Conservation (phyloP, 495 filamentous ascomycete genomes). For the Podospora conica region DNA sequence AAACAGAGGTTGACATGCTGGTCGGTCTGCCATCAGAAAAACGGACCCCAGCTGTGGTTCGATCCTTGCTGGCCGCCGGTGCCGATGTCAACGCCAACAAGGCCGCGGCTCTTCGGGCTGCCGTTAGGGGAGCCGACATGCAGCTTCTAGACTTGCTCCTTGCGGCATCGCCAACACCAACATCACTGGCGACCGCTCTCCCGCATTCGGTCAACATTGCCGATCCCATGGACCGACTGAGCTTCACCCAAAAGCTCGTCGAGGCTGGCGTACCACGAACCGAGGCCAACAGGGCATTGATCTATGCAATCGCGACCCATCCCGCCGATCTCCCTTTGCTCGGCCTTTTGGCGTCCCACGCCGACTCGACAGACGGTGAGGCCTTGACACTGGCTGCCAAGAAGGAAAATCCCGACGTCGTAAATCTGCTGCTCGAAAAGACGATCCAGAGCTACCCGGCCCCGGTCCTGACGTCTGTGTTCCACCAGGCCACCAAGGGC, state of each 20-base stretch:
- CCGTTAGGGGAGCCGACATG: slow-evolving; percentile 33
- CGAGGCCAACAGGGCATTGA: slow-evolving; percentile 39
- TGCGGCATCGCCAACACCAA: slow-evolving; percentile 22
- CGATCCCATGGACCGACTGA: slow-evolving; percentile 38
- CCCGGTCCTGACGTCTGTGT: slow-evolving; percentile 26
- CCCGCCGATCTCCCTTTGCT: slow-evolving; percentile 36
- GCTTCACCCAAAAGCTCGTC: slow-evolving; percentile 37
- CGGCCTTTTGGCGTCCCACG: slow-evolving; percentile 30
- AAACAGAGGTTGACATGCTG: slow-evolving; percentile 36
- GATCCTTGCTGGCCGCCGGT: slow-evolving; percentile 35
- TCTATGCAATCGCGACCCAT: slow-evolving; percentile 36
- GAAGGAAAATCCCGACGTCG: slow-evolving; percentile 28
- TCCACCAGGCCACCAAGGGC: slow-evolving; percentile 29
- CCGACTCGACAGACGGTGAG: slow-evolving; percentile 37
- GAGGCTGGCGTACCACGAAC: slow-evolving; percentile 32
- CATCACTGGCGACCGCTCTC: slow-evolving; percentile 33
- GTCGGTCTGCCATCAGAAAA: slow-evolving; percentile 23
- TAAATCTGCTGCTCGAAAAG: slow-evolving; percentile 35
- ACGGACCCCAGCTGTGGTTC: slow-evolving; percentile 28
- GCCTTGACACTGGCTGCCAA: slow-evolving; percentile 36
- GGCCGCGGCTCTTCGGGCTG: slow-evolving; percentile 35
- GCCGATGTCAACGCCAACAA: slow-evolving; percentile 40
- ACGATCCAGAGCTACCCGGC: slow-evolving; percentile 17
- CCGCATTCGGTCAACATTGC: slow-evolving; percentile 38
- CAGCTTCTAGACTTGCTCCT: slow-evolving; percentile 38